These are phyloP conservation scores for Lobosporangium transversale DNA, from an alignment of 192 early-diverging fungal genomes.

Conservation along the genomic window DNA sequence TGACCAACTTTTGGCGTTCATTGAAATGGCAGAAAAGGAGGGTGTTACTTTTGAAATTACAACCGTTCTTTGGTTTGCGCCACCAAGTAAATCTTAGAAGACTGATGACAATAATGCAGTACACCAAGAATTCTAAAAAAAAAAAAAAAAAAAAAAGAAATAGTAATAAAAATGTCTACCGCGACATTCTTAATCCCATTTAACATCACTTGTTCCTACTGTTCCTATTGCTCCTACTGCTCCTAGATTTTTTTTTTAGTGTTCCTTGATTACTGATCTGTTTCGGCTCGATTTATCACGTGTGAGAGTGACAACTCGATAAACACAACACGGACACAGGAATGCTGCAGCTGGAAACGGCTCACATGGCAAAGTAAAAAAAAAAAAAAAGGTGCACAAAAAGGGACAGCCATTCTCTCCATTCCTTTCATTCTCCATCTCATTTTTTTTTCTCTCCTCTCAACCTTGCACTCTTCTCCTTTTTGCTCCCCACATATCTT, in stretches of 20 bases:
- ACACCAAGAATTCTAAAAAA: background rate
- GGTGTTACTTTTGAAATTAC: constrained; percentile 27
- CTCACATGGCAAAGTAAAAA: too few species aligned
- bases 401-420: too few species aligned
- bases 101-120: too few species aligned
- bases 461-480: background rate
- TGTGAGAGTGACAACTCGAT: constrained; percentile 1
- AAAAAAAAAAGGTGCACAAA: too few species aligned
- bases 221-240: too few species aligned
- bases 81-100: too few species aligned
- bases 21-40: constrained; percentile 26
- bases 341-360: too few species aligned
- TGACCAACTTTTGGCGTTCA: constrained; percentile 33
- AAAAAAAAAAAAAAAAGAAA: background rate
- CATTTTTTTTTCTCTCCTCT: background rate
- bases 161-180: too few species aligned
- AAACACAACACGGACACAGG: background rate
- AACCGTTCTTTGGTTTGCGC: constrained; percentile 17
- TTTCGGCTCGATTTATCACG: constrained; percentile 17
- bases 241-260: too few species aligned
- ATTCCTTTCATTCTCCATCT: background rate
- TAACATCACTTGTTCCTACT: too few species aligned
- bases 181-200: too few species aligned
- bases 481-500: background rate
- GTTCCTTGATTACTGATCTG: too few species aligned